Percentiles rank a stretch among this genome's conserved stretches.
phyloP scores from a whole-genome alignment of 2,329 filamentous ascomycete species.

The Trichoderma brevicompactum region DNA sequence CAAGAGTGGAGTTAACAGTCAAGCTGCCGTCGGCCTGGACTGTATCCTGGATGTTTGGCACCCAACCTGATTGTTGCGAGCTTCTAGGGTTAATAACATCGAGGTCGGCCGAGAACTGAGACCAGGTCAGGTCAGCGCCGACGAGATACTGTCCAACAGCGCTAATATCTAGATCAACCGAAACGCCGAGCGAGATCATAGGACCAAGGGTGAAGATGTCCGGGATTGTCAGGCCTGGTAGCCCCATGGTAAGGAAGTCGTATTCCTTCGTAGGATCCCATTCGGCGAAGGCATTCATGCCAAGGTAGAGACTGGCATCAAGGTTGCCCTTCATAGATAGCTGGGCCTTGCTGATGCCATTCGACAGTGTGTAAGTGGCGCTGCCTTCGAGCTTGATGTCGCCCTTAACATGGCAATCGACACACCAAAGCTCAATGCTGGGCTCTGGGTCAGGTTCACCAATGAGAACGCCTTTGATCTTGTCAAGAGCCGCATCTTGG shows the following conservation, averaged over 20 bases:
- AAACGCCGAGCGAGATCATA: background rate
- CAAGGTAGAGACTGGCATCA: constrained; percentile 3
- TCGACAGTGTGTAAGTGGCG: background rate
- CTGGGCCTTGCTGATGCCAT: constrained; percentile 14
- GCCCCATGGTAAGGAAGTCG: constrained; percentile 2
- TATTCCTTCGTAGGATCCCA: constrained; percentile 17
- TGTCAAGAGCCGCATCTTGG: background rate
- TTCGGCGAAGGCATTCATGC: constrained; percentile 16
- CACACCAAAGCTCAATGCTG: constrained; percentile 15
- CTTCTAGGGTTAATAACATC: background rate
- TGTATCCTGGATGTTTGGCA: background rate
- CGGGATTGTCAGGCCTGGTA: background rate
- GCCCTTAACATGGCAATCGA: constrained; percentile 8
- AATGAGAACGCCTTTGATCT: constrained; percentile 10
- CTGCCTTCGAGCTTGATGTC: constrained; percentile 7
- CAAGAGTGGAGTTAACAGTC: constrained; percentile 5
- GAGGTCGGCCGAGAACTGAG: background rate
- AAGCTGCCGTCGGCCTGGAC: constrained; percentile 7
- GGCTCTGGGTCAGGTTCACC: constrained; percentile 17
- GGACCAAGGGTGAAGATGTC: constrained; percentile 6
- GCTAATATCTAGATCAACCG: background rate
- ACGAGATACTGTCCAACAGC: constrained; percentile 12
- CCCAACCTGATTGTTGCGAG: constrained; percentile 4
- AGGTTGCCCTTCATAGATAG: constrained; percentile 6
- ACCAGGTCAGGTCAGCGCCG: constrained; percentile 6